Evolutionary conservation across 371 early-diverging fungal genomes (phyloP), one percentile per base, ranked within the genome.

Genomic region (Saksenaea oblongispora): DNA sequence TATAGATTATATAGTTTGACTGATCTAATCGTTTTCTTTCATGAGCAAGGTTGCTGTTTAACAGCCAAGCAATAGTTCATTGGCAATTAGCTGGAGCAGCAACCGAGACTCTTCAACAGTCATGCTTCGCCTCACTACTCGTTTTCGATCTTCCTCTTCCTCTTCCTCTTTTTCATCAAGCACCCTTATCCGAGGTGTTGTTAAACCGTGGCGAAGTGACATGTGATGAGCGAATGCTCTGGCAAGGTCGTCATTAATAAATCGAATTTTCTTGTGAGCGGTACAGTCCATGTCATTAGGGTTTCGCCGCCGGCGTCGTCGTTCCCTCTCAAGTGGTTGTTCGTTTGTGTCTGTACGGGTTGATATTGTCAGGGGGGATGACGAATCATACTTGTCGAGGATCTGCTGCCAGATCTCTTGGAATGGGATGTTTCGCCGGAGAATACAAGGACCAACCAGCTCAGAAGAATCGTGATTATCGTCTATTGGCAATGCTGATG

Each of bases 351-450:
- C 51, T 47, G 22, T 47, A 47, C 5, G n/a, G 22, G 0, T n/a
- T 47, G 51, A 18, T 17, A 22, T 47, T 17, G 22, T 47, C 51
- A 47, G 51, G 51, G 24, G 4, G 51, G 51, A 22, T 10, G 51
- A 47, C 18, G 22, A 47, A 22, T 22, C 22, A 22, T 59, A 59
- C 5, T 44, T 22, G 13, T 39, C 13, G 11, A 59, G 27, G 14
- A 59, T 39, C 31, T 39, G 39, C 17, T 37, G 44, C 59, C 59
- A 59, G 22, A 59, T 59, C 39, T 37, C 31, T 41, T 35, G 41
- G 44, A 59, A 31, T 8, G 59, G 44, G 10, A 59, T 59, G 41
- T 44, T 2, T 42, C 42, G 59, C 17, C 59, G 59, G 28, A 59
- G 8, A 14, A 59, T 42, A 28, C 42, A 44, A 18, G 41, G 22